Evolutionary conservation across 805 yeast genomes (phyloP).

Genomic region (Candida odintsovae): DNA sequence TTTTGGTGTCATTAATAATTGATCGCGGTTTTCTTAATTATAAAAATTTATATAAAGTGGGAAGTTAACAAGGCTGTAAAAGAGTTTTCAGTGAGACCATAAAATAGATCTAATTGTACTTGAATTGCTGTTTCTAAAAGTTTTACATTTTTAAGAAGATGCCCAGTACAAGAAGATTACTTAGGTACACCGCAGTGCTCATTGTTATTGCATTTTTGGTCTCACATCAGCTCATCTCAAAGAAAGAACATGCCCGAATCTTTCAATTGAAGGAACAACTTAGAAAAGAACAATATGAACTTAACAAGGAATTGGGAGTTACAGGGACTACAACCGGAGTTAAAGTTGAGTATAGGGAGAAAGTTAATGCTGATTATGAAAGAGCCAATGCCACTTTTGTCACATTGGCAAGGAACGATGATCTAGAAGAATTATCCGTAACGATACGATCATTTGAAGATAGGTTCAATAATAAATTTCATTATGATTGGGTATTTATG

Average conservation of each 20-base stretch:
- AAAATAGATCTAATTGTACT: no score
- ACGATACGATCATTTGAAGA: constrained; percentile 70
- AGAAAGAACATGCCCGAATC: constrained; percentile 14
- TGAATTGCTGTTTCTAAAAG: no score
- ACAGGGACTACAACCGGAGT: neutral
- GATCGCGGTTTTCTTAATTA: no score
- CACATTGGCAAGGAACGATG: constrained; percentile 59
- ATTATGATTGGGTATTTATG: constrained; percentile 79
- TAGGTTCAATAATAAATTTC: constrained; percentile 62
- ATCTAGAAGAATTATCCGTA: constrained; percentile 42
- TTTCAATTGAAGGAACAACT: constrained; percentile 16
- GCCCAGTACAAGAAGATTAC: constrained; percentile 7
- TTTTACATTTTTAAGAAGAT: no score
- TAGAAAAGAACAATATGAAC: constrained; percentile 11
- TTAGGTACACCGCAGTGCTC: constrained; percentile 16
- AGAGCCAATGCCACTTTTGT: constrained; percentile 61
- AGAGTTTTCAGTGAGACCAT: no score
- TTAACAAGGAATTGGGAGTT: constrained; percentile 10
- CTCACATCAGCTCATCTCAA: constrained; percentile 14
- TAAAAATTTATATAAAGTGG: no score
- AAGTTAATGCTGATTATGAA: constrained; percentile 32
- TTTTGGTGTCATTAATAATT: no score
- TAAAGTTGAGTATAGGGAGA: constrained; percentile 35
- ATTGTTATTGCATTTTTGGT: constrained; percentile 13
- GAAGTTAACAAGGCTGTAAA: no score